These are phyloP conservation scores for Paramecium pentaurelia DNA, from an alignment of 73 alveolate species.

Conservation along the genomic window DNA sequence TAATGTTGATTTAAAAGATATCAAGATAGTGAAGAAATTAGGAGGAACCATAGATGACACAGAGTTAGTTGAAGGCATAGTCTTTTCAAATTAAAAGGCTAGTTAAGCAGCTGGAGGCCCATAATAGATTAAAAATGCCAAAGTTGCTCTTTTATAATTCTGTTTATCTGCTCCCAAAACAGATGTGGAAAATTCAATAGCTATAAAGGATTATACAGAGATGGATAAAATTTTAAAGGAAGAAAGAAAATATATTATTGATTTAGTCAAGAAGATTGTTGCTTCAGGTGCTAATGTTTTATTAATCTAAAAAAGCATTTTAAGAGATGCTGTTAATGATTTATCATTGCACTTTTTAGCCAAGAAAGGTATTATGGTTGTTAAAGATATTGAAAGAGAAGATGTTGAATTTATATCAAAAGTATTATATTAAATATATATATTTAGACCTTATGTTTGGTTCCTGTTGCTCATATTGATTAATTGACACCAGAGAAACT, in stretches of 20 bases:
- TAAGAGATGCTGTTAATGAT: conserved; percentile 98
- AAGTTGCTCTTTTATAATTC: conserved; percentile 98
- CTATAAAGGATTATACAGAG: conserved; percentile 89
- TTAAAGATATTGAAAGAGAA: conserved; percentile 98
- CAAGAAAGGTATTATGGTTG: conserved; percentile 97
- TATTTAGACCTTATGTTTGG: conserved; percentile 68
- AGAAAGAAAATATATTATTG: conserved; percentile 95
- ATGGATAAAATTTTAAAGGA: conserved; percentile 98
- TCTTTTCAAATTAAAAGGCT: conserved; percentile 91
- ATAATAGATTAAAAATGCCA: conserved; percentile 88
- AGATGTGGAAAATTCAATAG: conserved; percentile 96
- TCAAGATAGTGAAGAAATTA: conserved; percentile 91
- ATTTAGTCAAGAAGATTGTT: conserved; percentile 93
- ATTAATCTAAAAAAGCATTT: conserved; percentile 94
- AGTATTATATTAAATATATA: conserved; percentile 7
- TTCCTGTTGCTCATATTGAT: conserved; percentile 98
- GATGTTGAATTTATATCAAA: conserved; percentile 97
- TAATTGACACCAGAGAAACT: conserved; percentile 96
- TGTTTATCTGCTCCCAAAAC: conserved; percentile 99
- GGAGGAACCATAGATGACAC: conserved; percentile 99
- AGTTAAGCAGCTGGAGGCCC: conserved; percentile 99
- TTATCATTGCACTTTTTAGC: conserved; percentile 97
- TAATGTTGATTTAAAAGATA: conserved; percentile 97
- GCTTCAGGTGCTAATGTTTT: conserved; percentile 98
- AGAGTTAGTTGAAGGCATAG: conserved; percentile 97